phyloP scores from a whole-genome alignment of 352 stramenopile genomes.

The Pythium utonaiense region DNA sequence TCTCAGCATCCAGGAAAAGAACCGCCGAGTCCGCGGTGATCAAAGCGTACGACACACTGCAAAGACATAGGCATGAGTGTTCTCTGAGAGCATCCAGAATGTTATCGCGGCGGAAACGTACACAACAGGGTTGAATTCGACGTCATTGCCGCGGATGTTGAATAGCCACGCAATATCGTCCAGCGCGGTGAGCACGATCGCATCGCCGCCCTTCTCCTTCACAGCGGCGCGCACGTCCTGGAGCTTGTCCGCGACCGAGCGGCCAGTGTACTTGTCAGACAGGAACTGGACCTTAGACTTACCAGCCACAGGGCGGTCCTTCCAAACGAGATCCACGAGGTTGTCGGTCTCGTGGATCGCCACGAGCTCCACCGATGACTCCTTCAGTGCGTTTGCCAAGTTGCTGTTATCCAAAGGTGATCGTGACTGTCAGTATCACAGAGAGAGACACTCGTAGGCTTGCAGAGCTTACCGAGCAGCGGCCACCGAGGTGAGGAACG shows the following conservation, averaged over 20 bases:
- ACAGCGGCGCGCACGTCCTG: constrained; percentile 75
- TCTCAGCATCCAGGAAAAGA: constrained; percentile 90
- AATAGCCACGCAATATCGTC: constrained; percentile 98
- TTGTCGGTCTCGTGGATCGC: constrained; percentile 84
- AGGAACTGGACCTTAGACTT: constrained; percentile 90
- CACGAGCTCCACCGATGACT: constrained; percentile 67
- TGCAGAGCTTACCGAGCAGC: constrained; percentile 54
- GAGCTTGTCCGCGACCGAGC: constrained; percentile 91
- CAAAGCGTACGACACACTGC: constrained; percentile 90
- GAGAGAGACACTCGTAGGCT: too few relatives aligned
- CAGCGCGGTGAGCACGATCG: constrained; percentile 93
- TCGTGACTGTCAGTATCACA: too few relatives aligned
- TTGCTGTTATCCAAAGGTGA: constrained; percentile 32
- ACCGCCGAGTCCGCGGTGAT: constrained; percentile 87
- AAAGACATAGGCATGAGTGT: background rate
- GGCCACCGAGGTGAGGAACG: constrained; percentile 91
- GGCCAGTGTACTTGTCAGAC: constrained; percentile 91
- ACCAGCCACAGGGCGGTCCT: constrained; percentile 53
- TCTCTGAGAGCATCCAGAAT: background rate
- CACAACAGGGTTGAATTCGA: constrained; percentile 97
- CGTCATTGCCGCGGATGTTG: constrained; percentile 97
- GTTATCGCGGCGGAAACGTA: constrained; percentile 46
- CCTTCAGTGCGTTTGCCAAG: constrained; percentile 60
- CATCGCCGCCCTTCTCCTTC: constrained; percentile 85
- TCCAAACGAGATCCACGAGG: constrained; percentile 96